Percentiles rank a stretch among this genome's conserved stretches.
phyloP scores from a whole-genome alignment of 2,329 filamentous ascomycete species.

The Akanthomyces muscarius region DNA sequence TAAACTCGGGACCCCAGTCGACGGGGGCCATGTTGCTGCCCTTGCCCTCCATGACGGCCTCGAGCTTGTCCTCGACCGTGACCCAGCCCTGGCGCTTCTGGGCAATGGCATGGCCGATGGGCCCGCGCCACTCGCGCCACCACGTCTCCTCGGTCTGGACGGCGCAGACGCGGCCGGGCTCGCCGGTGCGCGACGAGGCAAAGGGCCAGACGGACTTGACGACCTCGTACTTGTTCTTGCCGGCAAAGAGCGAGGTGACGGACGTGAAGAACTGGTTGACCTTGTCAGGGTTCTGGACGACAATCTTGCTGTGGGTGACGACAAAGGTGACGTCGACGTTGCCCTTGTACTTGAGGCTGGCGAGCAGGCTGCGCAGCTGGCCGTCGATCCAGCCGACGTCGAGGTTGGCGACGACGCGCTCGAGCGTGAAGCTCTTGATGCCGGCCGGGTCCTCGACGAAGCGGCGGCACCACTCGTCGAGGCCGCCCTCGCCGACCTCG shows the following conservation, averaged over 20 bases:
- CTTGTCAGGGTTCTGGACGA: slow-evolving; percentile 49
- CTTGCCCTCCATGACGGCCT: slow-evolving; percentile 48
- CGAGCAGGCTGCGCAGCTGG: slow-evolving; percentile 48
- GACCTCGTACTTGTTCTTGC: slow-evolving; percentile 52
- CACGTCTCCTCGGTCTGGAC: slow-evolving; percentile 55
- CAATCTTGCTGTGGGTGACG: slow-evolving; percentile 45
- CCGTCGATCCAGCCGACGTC: slow-evolving; percentile 53
- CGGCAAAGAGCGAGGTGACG: slow-evolving; percentile 48
- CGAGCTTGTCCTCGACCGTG: slow-evolving; percentile 51
- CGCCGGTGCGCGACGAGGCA: slow-evolving; percentile 44
- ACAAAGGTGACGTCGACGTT: slow-evolving; percentile 47
- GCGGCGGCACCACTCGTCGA: slow-evolving; percentile 47
- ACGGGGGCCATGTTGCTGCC: slow-evolving; percentile 34
- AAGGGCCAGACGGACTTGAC: slow-evolving; percentile 56
- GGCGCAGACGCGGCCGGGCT: slow-evolving; percentile 40
- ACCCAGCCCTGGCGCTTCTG: slow-evolving; percentile 39
- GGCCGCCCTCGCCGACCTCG: slow-evolving; percentile 38
- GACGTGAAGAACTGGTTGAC: slow-evolving; percentile 52
- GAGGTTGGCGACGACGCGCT: slow-evolving; percentile 51
- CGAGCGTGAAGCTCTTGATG: slow-evolving; percentile 48
- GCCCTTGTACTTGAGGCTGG: slow-evolving; percentile 47
- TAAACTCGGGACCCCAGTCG: slow-evolving; percentile 42
- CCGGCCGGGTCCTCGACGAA: slow-evolving; percentile 43
- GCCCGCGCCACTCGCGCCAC: slow-evolving; percentile 42
- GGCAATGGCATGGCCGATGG: slow-evolving; percentile 42